These are phyloP conservation scores for Penicillium sp. DNA, from an alignment of 2,329 filamentous ascomycete genomes.

Conservation along the genomic window DNA sequence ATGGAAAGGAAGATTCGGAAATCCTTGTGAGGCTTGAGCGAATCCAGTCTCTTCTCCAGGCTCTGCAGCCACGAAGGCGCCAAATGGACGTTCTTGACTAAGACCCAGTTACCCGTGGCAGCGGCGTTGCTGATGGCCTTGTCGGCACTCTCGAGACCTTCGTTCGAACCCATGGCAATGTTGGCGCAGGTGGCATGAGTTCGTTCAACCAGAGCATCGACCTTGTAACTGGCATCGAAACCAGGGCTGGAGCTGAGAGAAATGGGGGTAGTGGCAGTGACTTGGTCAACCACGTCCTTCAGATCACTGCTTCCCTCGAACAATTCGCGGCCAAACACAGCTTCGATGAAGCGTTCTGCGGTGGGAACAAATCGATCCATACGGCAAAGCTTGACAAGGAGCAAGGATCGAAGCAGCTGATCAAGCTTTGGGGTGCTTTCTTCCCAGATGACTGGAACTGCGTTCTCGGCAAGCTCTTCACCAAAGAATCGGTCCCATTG, in stretches of 20 bases:
- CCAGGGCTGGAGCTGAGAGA: constrained; percentile 92
- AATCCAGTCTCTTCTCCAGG: constrained; percentile 93
- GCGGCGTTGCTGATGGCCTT: constrained; percentile 93
- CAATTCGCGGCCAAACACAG: constrained; percentile 80
- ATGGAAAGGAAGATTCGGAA: constrained; percentile 97
- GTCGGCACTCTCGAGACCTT: constrained; percentile 87
- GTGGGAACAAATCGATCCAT: constrained; percentile 93
- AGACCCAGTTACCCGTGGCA: constrained; percentile 89
- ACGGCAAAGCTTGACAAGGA: constrained; percentile 91
- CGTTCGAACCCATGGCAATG: constrained; percentile 98
- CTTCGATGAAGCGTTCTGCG: constrained; percentile 83
- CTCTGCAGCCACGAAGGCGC: constrained; percentile 96
- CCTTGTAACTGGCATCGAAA: constrained; percentile 99
- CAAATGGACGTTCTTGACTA: constrained; percentile 98
- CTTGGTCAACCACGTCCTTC: constrained; percentile 78
- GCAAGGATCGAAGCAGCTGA: constrained; percentile 75
- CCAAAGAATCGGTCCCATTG: constrained; percentile 81
- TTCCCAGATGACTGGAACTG: constrained; percentile 75
- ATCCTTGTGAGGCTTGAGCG: constrained; percentile 87
- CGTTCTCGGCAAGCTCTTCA: constrained; percentile 84
- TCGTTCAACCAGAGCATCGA: constrained; percentile 88
- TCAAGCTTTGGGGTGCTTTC: constrained; percentile 66
- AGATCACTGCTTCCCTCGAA: constrained; percentile 86
- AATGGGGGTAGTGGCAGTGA: constrained; percentile 80
- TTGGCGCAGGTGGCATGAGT: constrained; percentile 83